phyloP scores from a whole-genome alignment of 208 protist genomes.

The Acanthamoeba culbertsoni region DNA sequence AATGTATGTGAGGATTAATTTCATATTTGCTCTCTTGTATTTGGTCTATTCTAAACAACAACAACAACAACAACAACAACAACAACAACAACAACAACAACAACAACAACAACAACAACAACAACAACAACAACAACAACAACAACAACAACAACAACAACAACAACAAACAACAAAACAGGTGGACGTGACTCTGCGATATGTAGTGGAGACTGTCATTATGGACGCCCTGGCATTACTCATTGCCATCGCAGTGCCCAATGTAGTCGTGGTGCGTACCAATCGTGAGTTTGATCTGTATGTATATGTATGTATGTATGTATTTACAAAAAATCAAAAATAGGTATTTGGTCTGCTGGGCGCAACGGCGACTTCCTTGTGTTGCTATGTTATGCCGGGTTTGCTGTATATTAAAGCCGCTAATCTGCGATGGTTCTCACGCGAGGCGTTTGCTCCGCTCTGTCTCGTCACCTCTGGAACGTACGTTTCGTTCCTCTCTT shows the following conservation, averaged over 20 bases:
- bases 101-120: too few relatives aligned
- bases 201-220: slow-evolving; percentile 31
- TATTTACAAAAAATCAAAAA: not conserved
- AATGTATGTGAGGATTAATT: not conserved
- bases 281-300: not conserved
- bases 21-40: not conserved
- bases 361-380: slow-evolving; percentile 9
- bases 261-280: not conserved
- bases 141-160: too few relatives aligned
- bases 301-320: not conserved
- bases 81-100: too few relatives aligned
- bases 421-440: not conserved
- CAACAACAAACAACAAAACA: not conserved
- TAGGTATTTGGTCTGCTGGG: slow-evolving; percentile 34
- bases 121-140: too few relatives aligned
- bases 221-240: not conserved
- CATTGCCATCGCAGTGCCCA: slow-evolving; percentile 39
- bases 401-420: slow-evolving; percentile 35
- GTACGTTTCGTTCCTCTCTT: not conserved
- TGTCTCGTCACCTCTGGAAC: not conserved
- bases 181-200: not conserved
- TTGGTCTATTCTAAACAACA: too few relatives aligned
- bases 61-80: too few relatives aligned
- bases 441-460: not conserved
- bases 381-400: slow-evolving; percentile 35